phyloP scores from a whole-genome alignment of 2,329 filamentous ascomycete genomes.

The Metarhizium anisopliae region DNA sequence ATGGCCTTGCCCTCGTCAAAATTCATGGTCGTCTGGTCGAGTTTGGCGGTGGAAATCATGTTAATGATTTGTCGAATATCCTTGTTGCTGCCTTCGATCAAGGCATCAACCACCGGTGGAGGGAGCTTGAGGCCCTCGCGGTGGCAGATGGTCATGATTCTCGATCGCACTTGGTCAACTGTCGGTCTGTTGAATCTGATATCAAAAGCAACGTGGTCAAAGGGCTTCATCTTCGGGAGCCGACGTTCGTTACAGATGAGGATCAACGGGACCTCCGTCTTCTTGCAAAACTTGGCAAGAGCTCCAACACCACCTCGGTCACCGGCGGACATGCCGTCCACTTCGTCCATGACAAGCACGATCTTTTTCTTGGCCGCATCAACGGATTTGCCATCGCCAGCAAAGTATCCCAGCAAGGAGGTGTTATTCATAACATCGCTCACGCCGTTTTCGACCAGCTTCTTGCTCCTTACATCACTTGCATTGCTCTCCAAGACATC shows the following conservation, averaged over 20 bases:
- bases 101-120: conserved; percentile 72
- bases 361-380: conserved; percentile 83
- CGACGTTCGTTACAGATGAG: conserved; percentile 95
- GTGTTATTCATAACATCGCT: conserved; percentile 88
- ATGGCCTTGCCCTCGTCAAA: conserved; percentile 85
- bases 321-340: conserved; percentile 96
- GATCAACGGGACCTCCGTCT: conserved; percentile 89
- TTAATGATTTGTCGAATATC: conserved; percentile 98
- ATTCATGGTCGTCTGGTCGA: conserved; percentile 72
- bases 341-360: conserved; percentile 96
- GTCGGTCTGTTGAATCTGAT: conserved; percentile 83
- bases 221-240: conserved; percentile 96
- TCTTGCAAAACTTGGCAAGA: conserved; percentile 88
- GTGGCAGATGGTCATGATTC: conserved; percentile 92
- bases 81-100: conserved; percentile 91
- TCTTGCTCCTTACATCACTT: conserved; percentile 93
- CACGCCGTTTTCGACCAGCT: conserved; percentile 82
- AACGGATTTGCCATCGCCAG: conserved; percentile 71
- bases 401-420: conserved; percentile 84
- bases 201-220: conserved; percentile 78
- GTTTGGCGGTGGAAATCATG: conserved; percentile 90
- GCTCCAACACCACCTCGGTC: conserved; percentile 94
- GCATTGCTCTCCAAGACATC: conserved; percentile 94
- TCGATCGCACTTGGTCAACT: conserved; percentile 79
- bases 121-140: conserved; percentile 85